Percentiles rank a stretch among this genome's conserved stretches.
phyloP scores from a whole-genome alignment of 2,329 filamentous ascomycete genomes.

The Aspergillus thermomutatus region DNA sequence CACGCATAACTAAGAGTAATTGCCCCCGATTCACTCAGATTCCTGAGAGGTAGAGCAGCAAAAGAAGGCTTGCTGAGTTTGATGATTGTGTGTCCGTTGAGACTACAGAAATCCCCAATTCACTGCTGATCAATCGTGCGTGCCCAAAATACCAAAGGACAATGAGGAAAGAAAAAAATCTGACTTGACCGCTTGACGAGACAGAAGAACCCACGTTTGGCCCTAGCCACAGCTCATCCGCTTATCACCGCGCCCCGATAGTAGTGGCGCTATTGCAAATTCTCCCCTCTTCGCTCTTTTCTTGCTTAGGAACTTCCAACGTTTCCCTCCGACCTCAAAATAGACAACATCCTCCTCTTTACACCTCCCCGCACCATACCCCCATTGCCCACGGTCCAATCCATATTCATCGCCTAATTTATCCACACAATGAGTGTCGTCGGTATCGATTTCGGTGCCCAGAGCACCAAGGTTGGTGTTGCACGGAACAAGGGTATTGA shows the following conservation, averaged over 20 bases:
- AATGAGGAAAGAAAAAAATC: slow-evolving; percentile 16
- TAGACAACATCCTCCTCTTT: slow-evolving; percentile 2
- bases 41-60: not conserved
- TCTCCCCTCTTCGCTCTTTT: slow-evolving; percentile 30
- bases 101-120: not conserved
- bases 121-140: not conserved
- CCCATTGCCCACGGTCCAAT: slow-evolving; percentile 5
- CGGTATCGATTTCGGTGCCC: slow-evolving; percentile 90
- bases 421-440: slow-evolving; percentile 57
- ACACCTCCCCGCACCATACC: slow-evolving; percentile 5
- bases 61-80: not conserved
- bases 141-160: not conserved
- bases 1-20: not conserved
- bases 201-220: slow-evolving; percentile 18
- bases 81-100: not conserved
- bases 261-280: slow-evolving; percentile 40
- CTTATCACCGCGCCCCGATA: slow-evolving; percentile 28
- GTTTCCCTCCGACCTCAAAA: slow-evolving; percentile 7
- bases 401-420: slow-evolving; percentile 16
- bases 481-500: slow-evolving; percentile 98
- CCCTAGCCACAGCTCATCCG: slow-evolving; percentile 23
- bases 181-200: slow-evolving; percentile 23
- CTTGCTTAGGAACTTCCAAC: slow-evolving; percentile 9
- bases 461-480: slow-evolving; percentile 96
- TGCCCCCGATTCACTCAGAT: not conserved